Conservation (phyloP, 805 yeast species). For the Candida broadrunensis region DNA sequence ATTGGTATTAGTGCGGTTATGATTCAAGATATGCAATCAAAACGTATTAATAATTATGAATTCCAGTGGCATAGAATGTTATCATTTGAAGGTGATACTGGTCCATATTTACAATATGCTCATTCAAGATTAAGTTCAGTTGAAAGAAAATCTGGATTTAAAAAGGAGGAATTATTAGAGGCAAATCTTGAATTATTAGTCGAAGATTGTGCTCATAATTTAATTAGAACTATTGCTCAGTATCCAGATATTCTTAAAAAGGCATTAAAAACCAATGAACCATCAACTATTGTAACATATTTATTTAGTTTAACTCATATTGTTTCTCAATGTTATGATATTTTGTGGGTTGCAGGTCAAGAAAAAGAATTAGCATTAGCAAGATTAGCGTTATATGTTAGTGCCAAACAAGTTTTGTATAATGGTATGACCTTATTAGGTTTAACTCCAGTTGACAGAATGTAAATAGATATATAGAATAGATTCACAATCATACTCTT, state of each 20-base stretch:
- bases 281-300: conserved; percentile 91
- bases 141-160: conserved; percentile 70
- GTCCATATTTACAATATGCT: conserved; percentile 97
- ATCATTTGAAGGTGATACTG: conserved; percentile 98
- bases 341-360: conserved; percentile 96
- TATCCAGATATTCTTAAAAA: conserved; percentile 87
- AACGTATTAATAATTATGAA: conserved; percentile 92
- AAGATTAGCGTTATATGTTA: conserved; percentile 83
- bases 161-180: conserved; percentile 36
- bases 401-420: conserved; percentile 84
- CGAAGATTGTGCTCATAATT: conserved; percentile 67
- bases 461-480: conserved; percentile 46
- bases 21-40: conserved; percentile 99
- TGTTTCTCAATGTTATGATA: conserved; percentile 94
- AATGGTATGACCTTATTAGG: conserved; percentile 91
- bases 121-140: conserved; percentile 95
- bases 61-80: conserved; percentile 98
- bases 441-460: conserved; percentile 97
- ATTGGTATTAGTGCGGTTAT: conserved; percentile 96
- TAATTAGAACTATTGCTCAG: conserved; percentile 77
- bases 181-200: conserved; percentile 62
- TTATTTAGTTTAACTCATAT: conserved; percentile 88
- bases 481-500: neutral
- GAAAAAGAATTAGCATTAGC: conserved; percentile 81
- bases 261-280: conserved; percentile 84